Conservation (phyloP, 163 green algal genomes). For the Scenedesmus sp. region DNA sequence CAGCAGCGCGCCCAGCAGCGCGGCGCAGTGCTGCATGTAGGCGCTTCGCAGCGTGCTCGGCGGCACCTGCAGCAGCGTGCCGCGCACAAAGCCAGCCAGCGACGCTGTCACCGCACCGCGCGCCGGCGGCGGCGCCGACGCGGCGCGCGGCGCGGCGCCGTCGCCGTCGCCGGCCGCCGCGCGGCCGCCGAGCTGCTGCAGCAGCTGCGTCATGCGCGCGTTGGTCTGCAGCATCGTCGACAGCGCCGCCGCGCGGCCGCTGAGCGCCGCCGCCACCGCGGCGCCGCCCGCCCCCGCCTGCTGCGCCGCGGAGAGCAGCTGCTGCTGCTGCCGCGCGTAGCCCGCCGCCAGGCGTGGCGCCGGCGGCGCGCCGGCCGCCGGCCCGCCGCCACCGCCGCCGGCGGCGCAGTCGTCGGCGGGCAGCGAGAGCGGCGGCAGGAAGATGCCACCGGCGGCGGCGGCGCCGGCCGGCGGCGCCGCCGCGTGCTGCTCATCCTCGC, state of each 20-base stretch:
- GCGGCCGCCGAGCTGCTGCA: slow-evolving; percentile 4
- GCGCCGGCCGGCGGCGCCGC: too few species aligned
- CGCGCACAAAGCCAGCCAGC: slow-evolving; percentile 18
- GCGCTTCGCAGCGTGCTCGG: slow-evolving; percentile 11
- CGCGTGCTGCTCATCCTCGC: background rate
- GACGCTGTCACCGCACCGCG: too few species aligned
- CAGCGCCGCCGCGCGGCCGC: slow-evolving; percentile 9
- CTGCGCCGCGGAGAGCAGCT: slow-evolving; percentile 12
- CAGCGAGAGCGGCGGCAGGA: slow-evolving; percentile 19
- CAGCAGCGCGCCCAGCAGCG: slow-evolving; percentile 15
- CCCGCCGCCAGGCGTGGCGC: background rate
- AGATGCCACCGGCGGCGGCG: background rate
- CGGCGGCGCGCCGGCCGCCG: too few species aligned
- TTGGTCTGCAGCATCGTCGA: slow-evolving; percentile 38
- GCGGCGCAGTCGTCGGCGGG: too few species aligned
- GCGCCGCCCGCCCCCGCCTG: background rate
- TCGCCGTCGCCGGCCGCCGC: background rate
- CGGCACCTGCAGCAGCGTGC: slow-evolving; percentile 23
- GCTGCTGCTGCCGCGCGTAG: slow-evolving; percentile 7
- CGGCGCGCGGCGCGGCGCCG: background rate
- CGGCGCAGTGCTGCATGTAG: slow-evolving; percentile 36
- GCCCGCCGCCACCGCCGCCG: too few species aligned
- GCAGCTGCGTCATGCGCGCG: slow-evolving; percentile 21
- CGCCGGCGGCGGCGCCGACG: background rate
- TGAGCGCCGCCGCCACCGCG: background rate